These are phyloP conservation scores for Russula ochroleuca DNA, from an alignment of 768 basidiomycete species.

Conservation along the genomic window DNA sequence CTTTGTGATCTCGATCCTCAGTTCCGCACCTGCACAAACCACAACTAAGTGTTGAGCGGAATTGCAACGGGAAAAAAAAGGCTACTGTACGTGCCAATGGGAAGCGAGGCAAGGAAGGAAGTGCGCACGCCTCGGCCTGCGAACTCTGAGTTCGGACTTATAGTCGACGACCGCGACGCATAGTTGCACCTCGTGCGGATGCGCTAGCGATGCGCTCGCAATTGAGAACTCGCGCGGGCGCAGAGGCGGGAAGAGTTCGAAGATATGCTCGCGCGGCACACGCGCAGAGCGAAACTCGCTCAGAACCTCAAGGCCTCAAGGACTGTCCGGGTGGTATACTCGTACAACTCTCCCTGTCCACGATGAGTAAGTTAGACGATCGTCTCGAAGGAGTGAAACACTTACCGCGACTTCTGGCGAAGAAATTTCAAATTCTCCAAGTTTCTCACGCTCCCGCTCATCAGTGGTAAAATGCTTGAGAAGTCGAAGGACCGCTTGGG, in stretches of 20 bases:
- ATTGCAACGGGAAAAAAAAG: not conserved
- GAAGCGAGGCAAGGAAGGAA: constrained; percentile 62
- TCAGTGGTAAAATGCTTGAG: constrained; percentile 73
- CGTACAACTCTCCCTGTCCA: constrained; percentile 81
- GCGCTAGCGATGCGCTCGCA: constrained; percentile 71
- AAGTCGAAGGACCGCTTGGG: constrained; percentile 79
- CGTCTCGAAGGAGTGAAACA: not conserved
- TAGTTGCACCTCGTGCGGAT: constrained; percentile 71
- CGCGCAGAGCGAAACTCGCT: constrained; percentile 71
- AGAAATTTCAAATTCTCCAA: constrained; percentile 82
- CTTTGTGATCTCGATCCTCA: constrained; percentile 60
- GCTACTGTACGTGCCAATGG: constrained; percentile 8
- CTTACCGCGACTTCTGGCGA: constrained; percentile 63
- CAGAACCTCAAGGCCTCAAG: constrained; percentile 78
- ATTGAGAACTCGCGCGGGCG: constrained; percentile 91
- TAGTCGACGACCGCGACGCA: constrained; percentile 92
- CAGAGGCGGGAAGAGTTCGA: constrained; percentile 84
- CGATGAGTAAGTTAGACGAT: not conserved
- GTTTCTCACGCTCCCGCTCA: constrained; percentile 73
- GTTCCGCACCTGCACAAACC: constrained; percentile 45
- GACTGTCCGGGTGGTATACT: constrained; percentile 83
- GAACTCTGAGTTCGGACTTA: constrained; percentile 73
- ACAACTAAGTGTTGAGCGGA: constrained; percentile 1
- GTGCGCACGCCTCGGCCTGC: constrained; percentile 83
- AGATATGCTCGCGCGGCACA: constrained; percentile 79